Evolutionary conservation across 2,329 filamentous ascomycete genomes (phyloP).

Genomic region (Xylariaceae sp.): DNA sequence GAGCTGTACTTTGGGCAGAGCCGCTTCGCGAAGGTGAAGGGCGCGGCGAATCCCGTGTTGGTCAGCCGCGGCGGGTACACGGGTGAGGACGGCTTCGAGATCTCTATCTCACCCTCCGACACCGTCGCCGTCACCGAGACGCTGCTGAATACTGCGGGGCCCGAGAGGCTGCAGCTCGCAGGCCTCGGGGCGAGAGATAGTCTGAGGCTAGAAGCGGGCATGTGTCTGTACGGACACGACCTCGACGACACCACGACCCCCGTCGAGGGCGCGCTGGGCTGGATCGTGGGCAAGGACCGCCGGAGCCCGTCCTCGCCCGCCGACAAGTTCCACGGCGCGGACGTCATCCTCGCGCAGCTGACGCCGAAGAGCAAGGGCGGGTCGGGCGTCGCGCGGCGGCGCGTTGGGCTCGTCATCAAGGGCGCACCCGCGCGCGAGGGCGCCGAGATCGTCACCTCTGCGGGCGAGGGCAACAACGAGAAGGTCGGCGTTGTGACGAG

Average conservation of each 20-base stretch:
- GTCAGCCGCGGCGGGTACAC: conserved; percentile 94
- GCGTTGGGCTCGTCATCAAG: conserved; percentile 81
- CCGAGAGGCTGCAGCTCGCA: conserved; percentile 72
- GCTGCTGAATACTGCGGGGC: conserved; percentile 69
- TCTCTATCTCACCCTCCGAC: conserved; percentile 76
- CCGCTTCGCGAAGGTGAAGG: conserved; percentile 67
- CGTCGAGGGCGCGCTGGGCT: conserved; percentile 64
- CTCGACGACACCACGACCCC: conserved; percentile 76
- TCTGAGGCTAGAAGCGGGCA: conserved; percentile 91
- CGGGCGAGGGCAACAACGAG: conserved; percentile 56
- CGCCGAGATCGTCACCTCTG: conserved; percentile 74
- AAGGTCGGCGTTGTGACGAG: conserved; percentile 83
- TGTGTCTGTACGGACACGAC: conserved; percentile 99
- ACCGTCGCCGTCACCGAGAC: conserved; percentile 71
- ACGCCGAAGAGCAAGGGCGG: conserved; percentile 76
- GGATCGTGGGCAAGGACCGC: conserved; percentile 85
- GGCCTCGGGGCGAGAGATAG: conserved; percentile 92
- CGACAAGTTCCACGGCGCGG: conserved; percentile 82
- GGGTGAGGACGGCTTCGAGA: conserved; percentile 97
- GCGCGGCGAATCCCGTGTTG: conserved; percentile 61
- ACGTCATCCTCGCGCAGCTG: conserved; percentile 77
- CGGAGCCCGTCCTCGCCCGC: conserved; percentile 52
- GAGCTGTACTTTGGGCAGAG: conserved; percentile 83
- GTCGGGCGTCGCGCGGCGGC: conserved; percentile 69
- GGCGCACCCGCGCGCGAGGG: conserved; percentile 91